Conservation (phyloP, 2,329 filamentous ascomycete genomes). For the Tolypocladium tundrense region DNA sequence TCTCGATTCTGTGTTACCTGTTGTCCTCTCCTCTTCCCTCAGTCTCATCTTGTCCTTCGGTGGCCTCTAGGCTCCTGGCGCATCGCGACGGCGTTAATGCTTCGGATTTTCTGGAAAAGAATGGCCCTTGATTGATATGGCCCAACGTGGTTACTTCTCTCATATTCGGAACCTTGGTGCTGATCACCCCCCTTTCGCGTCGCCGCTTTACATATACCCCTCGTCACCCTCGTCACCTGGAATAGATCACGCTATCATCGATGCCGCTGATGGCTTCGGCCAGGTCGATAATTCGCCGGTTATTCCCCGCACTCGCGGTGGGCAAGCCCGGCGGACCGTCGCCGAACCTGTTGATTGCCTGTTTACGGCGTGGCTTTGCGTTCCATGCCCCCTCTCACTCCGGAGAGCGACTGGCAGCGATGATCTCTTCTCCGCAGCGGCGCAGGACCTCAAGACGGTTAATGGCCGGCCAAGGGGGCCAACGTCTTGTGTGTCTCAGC, state of each 20-base stretch:
- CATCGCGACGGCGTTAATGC: conserved; percentile 6
- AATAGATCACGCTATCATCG: neutral
- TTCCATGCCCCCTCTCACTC: neutral
- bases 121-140: neutral
- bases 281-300: neutral
- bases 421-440: neutral
- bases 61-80: neutral
- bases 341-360: neutral
- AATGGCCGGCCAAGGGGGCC: neutral
- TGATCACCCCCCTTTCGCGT: neutral
- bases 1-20: neutral
- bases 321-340: neutral
- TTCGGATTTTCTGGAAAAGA: conserved; percentile 1
- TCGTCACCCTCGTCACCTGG: neutral
- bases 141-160: neutral
- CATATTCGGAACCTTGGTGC: neutral
- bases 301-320: too few relatives aligned
- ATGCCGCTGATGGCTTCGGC: neutral
- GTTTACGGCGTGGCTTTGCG: neutral
- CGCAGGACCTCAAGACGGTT: neutral
- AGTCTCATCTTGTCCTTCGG: neutral
- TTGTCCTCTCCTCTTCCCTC: neutral
- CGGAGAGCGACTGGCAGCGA: neutral
- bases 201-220: neutral
- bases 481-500: neutral